Base-by-base conservation (phyloP, 2,329 filamentous ascomycete genomes). In the Ophiostoma montium region DNA sequence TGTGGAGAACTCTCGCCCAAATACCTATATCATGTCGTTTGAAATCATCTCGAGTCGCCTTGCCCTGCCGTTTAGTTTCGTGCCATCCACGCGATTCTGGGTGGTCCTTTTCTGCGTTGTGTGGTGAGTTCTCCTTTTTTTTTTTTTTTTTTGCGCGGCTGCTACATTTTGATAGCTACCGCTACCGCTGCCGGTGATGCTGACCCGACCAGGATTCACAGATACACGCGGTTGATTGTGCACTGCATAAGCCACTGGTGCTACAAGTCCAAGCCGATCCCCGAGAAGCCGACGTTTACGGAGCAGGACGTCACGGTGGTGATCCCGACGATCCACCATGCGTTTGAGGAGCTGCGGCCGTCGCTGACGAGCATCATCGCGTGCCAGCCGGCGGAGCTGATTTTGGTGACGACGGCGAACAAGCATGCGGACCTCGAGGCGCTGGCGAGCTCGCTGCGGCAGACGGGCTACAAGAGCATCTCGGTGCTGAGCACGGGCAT, bases 281-380 rank as follows among this genome's bases (percentile, higher is more conserved):
- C 87, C 36, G 77, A 79, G 51, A 84, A 87, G 54, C 87, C 90
- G n/a, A 80, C 73, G 41, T 82, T 88, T 62, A 86, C 80, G 27
- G 76, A 80, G 32, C 69, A 85, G 57, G 86, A 96, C 75, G 88
- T 95, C 59, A 95, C 90, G 6, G 87, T 95, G 55, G 86, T 96
- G 58, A 85, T 95, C 53, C 90, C 90, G 8, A 94, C 89, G 11
- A 88, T 96, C 55, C 86, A 94, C 61, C 86, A 88, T 53, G 81
- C 80, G 54, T 87, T 90, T 52, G 81, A 88, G 58, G 86, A 94
- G 61, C 72, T 96, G 53, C 80, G 82, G 48, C 79, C 84, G 52
- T 94, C 88, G 16, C 75, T 96, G 35, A 72, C 82, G 61, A 87
- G 84, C 59, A 87, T 86, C 55, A 69, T 89, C 46, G 76, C 75